These are phyloP conservation scores for Obelidium mucronatum DNA, from an alignment of 192 early-diverging fungal genomes.

Conservation along the genomic window DNA sequence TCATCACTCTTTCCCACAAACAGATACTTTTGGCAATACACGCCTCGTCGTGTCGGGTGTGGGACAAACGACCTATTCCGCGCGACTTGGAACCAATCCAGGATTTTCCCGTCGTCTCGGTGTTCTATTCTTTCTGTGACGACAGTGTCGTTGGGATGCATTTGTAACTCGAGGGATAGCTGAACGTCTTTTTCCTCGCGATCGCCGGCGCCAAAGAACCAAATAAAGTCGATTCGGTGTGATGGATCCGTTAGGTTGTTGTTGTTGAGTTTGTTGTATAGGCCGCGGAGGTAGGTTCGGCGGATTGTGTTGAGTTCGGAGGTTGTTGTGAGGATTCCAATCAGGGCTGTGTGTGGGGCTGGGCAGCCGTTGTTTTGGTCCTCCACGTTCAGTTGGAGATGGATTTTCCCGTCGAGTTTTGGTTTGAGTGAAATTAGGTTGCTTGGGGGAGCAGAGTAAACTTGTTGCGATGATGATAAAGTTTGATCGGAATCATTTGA, in stretches of 20 bases:
- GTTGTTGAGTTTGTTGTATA: not conserved
- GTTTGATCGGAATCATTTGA: not conserved
- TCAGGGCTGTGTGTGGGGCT: not conserved
- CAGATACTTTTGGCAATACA: not conserved
- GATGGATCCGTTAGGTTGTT: not conserved
- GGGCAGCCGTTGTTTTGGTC: constrained; percentile 10
- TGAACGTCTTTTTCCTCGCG: not conserved
- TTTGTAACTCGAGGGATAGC: not conserved
- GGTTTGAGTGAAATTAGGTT: not conserved
- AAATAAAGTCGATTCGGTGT: not conserved
- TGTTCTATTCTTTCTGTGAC: not conserved
- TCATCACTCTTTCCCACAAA: constrained; percentile 11
- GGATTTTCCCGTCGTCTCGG: not conserved
- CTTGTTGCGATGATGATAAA: not conserved
- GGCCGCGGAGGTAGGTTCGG: not conserved
- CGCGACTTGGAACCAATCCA: not conserved
- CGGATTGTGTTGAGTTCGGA: not conserved
- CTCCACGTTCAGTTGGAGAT: not conserved
- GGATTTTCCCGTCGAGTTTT: not conserved
- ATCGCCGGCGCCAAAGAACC: not conserved
- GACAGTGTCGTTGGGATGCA: not conserved
- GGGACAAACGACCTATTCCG: not conserved
- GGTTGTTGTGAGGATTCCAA: constrained; percentile 1
- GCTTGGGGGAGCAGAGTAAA: not conserved
- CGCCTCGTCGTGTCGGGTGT: not conserved